A percentile compares a stretch with the other conserved stretches of the same genome.
These are phyloP conservation scores for Mariannaea sp. DNA, from an alignment of 2,329 filamentous ascomycete species.

Conservation along the genomic window DNA sequence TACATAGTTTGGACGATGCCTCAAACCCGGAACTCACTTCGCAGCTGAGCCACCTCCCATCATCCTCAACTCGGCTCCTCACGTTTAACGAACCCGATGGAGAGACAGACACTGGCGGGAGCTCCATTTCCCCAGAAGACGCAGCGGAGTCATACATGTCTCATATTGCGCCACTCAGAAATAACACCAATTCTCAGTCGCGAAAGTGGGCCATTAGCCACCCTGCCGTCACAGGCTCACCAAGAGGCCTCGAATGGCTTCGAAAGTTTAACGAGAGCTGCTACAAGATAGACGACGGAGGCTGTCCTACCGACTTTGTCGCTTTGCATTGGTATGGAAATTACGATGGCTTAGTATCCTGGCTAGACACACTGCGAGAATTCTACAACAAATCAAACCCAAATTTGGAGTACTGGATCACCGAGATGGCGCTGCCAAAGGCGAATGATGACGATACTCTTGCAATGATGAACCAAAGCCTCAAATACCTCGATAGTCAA, in stretches of 20 bases:
- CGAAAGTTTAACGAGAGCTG: slow-evolving; percentile 47
- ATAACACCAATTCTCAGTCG: slow-evolving; percentile 18
- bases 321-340: slow-evolving; percentile 50
- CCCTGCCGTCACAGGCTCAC: slow-evolving; percentile 48
- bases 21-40: slow-evolving; percentile 33
- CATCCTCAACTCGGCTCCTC: slow-evolving; percentile 46
- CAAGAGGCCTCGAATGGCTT: slow-evolving; percentile 46
- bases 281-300: slow-evolving; percentile 44
- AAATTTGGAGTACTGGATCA: slow-evolving; percentile 43
- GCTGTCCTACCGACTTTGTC: slow-evolving; percentile 48
- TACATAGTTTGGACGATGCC: slow-evolving; percentile 45
- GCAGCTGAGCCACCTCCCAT: slow-evolving; percentile 37
- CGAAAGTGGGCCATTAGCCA: slow-evolving; percentile 47
- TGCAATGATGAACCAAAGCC: slow-evolving; percentile 48
- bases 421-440: slow-evolving; percentile 47
- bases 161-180: slow-evolving; percentile 44
- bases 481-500: slow-evolving; percentile 42
- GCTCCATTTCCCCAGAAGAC: slow-evolving; percentile 44
- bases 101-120: slow-evolving; percentile 46
- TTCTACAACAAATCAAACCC: slow-evolving; percentile 42
- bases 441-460: slow-evolving; percentile 41
- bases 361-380: slow-evolving; percentile 42
- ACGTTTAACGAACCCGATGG: slow-evolving; percentile 51
- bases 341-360: slow-evolving; percentile 42
- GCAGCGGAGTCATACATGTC: slow-evolving; percentile 46